phyloP scores from a whole-genome alignment of 495 filamentous ascomycete genomes.

The Penicillium malachiteum region DNA sequence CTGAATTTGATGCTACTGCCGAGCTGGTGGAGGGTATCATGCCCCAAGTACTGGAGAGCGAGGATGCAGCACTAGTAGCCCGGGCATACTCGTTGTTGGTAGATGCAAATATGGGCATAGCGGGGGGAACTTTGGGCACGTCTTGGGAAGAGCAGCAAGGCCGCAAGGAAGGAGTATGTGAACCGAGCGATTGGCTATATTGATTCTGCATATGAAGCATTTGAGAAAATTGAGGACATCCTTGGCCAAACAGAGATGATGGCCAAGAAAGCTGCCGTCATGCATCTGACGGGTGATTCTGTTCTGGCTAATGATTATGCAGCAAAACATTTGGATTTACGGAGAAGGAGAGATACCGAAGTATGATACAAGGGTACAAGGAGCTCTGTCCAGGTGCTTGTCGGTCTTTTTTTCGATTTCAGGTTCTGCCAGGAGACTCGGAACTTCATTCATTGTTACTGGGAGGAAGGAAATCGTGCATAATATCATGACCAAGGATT shows the following conservation, averaged over 20 bases:
- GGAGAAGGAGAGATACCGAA: slow-evolving; percentile 30
- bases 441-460: too few species aligned
- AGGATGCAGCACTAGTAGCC: slow-evolving; percentile 62
- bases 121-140: slow-evolving; percentile 49
- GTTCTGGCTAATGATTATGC: slow-evolving; percentile 73
- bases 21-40: slow-evolving; percentile 70
- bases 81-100: slow-evolving; percentile 72
- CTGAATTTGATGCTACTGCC: slow-evolving; percentile 71
- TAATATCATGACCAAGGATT: too few species aligned
- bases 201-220: slow-evolving; percentile 67
- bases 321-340: slow-evolving; percentile 64
- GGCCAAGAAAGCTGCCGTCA: slow-evolving; percentile 81
- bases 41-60: slow-evolving; percentile 79
- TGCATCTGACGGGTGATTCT: slow-evolving; percentile 70
- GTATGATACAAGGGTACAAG: not conserved
- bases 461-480: too few species aligned
- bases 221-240: slow-evolving; percentile 70
- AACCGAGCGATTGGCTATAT: slow-evolving; percentile 65
- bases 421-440: too few species aligned
- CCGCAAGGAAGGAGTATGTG: slow-evolving; percentile 55
- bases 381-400: too few species aligned
- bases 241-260: slow-evolving; percentile 77
- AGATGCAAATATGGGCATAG: slow-evolving; percentile 82
- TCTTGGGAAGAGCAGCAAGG: slow-evolving; percentile 22
- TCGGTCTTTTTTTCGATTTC: too few species aligned